These are phyloP conservation scores for Niveomyces coronatus DNA, from an alignment of 2,329 filamentous ascomycete genomes.

Conservation along the genomic window DNA sequence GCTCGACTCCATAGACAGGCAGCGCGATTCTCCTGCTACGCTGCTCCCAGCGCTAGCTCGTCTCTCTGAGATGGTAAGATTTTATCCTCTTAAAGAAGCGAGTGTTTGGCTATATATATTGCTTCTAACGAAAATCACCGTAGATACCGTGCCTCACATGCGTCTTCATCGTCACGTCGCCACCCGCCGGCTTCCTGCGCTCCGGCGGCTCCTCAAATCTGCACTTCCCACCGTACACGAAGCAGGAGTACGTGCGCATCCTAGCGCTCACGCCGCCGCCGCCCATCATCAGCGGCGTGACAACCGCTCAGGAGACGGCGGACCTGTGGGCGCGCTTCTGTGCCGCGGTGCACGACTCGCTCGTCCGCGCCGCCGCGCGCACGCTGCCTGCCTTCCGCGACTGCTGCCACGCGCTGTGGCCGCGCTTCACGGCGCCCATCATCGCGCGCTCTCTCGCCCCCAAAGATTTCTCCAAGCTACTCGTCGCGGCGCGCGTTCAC, in stretches of 20 bases:
- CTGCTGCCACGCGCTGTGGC: conserved; percentile 70
- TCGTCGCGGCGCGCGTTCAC: conserved; percentile 58
- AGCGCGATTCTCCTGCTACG: conserved; percentile 69
- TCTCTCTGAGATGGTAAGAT: conserved; percentile 62
- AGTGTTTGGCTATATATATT: background rate
- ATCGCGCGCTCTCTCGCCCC: conserved; percentile 60
- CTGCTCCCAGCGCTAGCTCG: conserved; percentile 72
- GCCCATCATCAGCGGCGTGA: conserved; percentile 40
- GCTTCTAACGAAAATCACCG: background rate
- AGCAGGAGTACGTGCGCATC: conserved; percentile 69
- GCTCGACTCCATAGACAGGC: conserved; percentile 77
- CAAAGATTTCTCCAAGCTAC: conserved; percentile 74
- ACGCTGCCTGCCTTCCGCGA: conserved; percentile 64
- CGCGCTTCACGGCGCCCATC: conserved; percentile 71
- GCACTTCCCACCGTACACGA: conserved; percentile 75
- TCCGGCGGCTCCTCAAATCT: conserved; percentile 63
- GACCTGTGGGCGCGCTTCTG: conserved; percentile 76
- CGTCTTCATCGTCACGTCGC: conserved; percentile 65
- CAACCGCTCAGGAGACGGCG: conserved; percentile 40
- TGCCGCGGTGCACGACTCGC: conserved; percentile 75
- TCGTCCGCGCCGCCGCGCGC: conserved; percentile 69
- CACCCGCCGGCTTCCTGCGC: conserved; percentile 59
- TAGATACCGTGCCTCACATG: conserved; percentile 72
- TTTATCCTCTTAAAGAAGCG: background rate
- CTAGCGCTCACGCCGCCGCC: conserved; percentile 44